phyloP scores from a whole-genome alignment of 75 land plant species.

The Selaginella moellendorffii region DNA sequence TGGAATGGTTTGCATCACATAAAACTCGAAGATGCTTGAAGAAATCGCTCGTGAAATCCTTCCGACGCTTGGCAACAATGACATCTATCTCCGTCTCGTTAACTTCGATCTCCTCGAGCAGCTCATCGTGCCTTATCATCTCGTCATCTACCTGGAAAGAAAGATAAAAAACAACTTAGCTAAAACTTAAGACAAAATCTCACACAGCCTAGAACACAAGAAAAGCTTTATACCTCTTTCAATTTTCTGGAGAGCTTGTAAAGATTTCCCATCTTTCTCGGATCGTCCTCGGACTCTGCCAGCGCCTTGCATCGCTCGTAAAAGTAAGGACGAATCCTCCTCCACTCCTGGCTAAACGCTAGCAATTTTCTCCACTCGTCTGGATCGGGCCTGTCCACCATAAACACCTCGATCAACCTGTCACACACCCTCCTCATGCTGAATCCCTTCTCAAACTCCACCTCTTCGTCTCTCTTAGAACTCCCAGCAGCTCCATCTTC shows the following conservation, averaged over 20 bases:
- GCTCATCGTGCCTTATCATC: conserved; percentile 74
- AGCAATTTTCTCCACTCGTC: conserved; percentile 74
- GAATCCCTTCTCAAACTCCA: conserved; percentile 45
- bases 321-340: conserved; percentile 53
- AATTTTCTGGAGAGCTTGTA: conserved; percentile 37
- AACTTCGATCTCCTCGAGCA: conserved; percentile 39
- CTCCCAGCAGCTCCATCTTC: too few relatives aligned
- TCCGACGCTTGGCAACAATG: conserved; percentile 55
- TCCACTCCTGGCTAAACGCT: conserved; percentile 77
- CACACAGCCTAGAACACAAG: neutral
- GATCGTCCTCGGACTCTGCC: conserved; percentile 44
- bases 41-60: conserved; percentile 89
- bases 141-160: conserved; percentile 75
- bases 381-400: conserved; percentile 56
- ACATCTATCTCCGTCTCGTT: conserved; percentile 34
- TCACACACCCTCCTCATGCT: conserved; percentile 75
- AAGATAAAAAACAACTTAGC: too few relatives aligned
- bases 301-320: conserved; percentile 40
- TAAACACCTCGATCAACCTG: conserved; percentile 62
- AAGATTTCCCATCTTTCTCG: conserved; percentile 39
- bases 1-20: conserved; percentile 42
- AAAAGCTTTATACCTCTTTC: conserved; percentile 45
- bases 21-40: conserved; percentile 68
- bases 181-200: too few relatives aligned
- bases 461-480: conserved; percentile 28